phyloP scores from a whole-genome alignment of 805 yeast genomes.

The Metschnikowia bowlesiae region DNA sequence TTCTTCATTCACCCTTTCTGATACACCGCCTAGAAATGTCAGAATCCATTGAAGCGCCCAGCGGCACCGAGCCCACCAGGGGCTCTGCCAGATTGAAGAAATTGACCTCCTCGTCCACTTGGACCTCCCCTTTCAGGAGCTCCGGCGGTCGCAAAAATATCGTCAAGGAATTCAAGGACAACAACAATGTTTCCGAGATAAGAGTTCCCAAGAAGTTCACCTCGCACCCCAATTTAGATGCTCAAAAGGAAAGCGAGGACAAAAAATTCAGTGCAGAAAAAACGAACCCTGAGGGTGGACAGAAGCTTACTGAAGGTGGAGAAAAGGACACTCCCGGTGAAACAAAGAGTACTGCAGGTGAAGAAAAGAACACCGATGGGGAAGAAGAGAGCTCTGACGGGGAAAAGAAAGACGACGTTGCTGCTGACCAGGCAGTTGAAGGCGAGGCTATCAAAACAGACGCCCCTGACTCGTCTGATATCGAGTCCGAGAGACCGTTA shows the following conservation, averaged over 20 bases:
- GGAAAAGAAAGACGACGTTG: no score
- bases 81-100: slow-evolving; percentile 17
- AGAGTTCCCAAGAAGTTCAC: slow-evolving; percentile 40
- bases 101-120: slow-evolving; percentile 25
- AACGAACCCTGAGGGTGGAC: no score
- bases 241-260: slow-evolving; percentile 14
- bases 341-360: background rate
- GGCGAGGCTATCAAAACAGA: background rate
- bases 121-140: slow-evolving; percentile 43
- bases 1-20: background rate
- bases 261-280: background rate
- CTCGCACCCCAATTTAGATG: slow-evolving; percentile 36
- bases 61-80: slow-evolving; percentile 8
- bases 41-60: slow-evolving; percentile 6
- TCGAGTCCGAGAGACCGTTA: slow-evolving; percentile 11
- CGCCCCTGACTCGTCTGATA: background rate
- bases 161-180: slow-evolving; percentile 31
- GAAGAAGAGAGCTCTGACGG: background rate
- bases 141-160: slow-evolving; percentile 26
- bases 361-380: background rate
- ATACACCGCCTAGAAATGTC: slow-evolving; percentile 7
- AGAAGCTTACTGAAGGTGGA: no score
- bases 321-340: background rate
- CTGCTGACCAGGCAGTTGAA: background rate
- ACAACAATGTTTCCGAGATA: slow-evolving; percentile 29